phyloP scores from a whole-genome alignment of 257 asterid genomes.

The Forsythia viridissima region DNA sequence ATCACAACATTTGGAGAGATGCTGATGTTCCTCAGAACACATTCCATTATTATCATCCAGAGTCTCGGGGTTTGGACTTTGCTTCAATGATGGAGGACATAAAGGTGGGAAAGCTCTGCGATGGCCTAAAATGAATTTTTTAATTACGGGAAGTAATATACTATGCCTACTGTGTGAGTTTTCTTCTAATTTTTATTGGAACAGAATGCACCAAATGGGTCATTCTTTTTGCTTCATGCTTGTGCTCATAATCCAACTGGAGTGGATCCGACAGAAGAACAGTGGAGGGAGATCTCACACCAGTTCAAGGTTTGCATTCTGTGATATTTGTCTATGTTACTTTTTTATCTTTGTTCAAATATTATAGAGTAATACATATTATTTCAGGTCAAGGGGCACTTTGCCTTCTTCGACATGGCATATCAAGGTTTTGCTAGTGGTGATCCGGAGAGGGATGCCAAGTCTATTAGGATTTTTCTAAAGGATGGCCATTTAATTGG shows the following conservation, averaged over 20 bases:
- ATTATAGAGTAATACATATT: neutral
- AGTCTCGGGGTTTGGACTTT: conserved; percentile 85
- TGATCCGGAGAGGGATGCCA: conserved; percentile 95
- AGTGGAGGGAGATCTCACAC: conserved; percentile 91
- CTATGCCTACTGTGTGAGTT: neutral
- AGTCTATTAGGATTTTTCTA: conserved; percentile 83
- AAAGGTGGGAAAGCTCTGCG: conserved; percentile 47
- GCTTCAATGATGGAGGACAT: conserved; percentile 78
- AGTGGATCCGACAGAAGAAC: conserved; percentile 96
- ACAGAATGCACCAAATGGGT: conserved; percentile 92
- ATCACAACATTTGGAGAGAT: conserved; percentile 98
- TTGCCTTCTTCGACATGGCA: conserved; percentile 97
- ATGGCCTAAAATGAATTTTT: conserved; percentile 3
- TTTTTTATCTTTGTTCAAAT: neutral
- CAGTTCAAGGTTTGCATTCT: conserved; percentile 67
- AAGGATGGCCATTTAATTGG: conserved; percentile 96
- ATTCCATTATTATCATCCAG: conserved; percentile 90
- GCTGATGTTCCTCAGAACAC: conserved; percentile 87
- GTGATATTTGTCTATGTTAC: neutral
- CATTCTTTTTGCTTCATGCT: conserved; percentile 95
- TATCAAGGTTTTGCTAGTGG: conserved; percentile 99
- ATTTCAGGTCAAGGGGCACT: conserved; percentile 83
- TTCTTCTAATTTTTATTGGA: neutral
- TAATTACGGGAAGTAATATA: neutral
- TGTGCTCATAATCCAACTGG: conserved; percentile 99